These are phyloP conservation scores for Neopestalotiopsis sp. DNA, from an alignment of 2,329 filamentous ascomycete genomes.

Conservation along the genomic window DNA sequence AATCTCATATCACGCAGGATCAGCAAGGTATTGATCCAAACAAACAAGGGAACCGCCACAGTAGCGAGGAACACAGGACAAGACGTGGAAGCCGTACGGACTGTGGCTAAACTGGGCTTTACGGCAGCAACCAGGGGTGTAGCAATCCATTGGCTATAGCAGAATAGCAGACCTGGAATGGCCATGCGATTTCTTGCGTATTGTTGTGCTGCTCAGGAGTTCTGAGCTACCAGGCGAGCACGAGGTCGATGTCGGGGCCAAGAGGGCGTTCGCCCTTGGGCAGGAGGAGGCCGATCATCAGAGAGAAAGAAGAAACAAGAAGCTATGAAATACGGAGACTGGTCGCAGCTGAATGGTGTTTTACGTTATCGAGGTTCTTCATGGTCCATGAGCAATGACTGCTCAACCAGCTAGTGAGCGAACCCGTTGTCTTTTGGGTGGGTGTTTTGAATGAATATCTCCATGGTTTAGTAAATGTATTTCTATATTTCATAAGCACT, in stretches of 20 bases:
- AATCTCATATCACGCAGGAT: not conserved
- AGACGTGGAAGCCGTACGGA: slow-evolving; percentile 17
- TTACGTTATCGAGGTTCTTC: not conserved
- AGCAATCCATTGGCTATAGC: slow-evolving; percentile 13
- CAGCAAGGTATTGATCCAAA: not conserved
- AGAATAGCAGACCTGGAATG: slow-evolving; percentile 16
- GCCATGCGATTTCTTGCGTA: slow-evolving; percentile 13
- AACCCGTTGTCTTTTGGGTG: not conserved
- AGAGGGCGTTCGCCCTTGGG: not conserved
- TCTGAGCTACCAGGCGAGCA: not conserved
- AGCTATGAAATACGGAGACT: not conserved
- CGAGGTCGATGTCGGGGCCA: not conserved
- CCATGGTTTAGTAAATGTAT: not conserved
- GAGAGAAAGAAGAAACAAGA: not conserved
- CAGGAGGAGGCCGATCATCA: not conserved
- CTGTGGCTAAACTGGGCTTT: slow-evolving; percentile 9
- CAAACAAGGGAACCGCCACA: not conserved
- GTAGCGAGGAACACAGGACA: slow-evolving; percentile 9
- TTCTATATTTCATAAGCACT: not conserved
- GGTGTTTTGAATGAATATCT: slow-evolving; percentile 1
- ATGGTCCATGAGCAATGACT: not conserved
- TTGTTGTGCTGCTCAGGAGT: not conserved
- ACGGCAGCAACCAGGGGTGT: slow-evolving; percentile 15
- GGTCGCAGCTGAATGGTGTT: not conserved
- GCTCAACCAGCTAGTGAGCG: not conserved